phyloP scores from a whole-genome alignment of 2,329 filamentous ascomycete species.

The Alternaria consortialis region DNA sequence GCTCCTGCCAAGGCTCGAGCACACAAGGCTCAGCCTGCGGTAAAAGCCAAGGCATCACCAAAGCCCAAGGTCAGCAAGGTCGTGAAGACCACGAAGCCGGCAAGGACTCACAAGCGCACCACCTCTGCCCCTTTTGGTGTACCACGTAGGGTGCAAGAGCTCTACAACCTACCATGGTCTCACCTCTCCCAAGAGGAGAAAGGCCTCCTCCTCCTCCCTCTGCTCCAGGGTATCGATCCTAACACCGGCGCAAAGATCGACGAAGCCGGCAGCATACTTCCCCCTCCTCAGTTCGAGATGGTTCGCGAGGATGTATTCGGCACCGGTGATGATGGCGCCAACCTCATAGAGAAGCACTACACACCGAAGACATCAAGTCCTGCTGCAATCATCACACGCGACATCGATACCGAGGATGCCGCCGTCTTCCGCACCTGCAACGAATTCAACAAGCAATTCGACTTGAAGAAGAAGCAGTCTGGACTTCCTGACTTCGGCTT shows the following conservation, averaged over 20 bases:
- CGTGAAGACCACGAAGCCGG: constrained; percentile 9
- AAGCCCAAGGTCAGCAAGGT: not conserved
- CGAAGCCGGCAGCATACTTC: not conserved
- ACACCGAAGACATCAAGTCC: not conserved
- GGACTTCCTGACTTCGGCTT: not conserved
- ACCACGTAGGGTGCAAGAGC: constrained; percentile 9
- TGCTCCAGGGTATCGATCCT: constrained; percentile 31
- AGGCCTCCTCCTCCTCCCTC: constrained; percentile 25
- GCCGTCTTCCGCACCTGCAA: not conserved
- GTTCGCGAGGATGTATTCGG: constrained; percentile 2
- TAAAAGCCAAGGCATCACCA: not conserved
- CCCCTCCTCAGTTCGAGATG: not conserved
- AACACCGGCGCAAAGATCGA: constrained; percentile 7
- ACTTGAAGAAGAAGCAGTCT: not conserved
- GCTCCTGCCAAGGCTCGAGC: not conserved
- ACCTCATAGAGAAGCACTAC: not conserved
- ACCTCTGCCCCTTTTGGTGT: not conserved
- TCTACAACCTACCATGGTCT: constrained; percentile 20
- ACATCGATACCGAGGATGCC: not conserved
- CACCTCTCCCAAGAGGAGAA: constrained; percentile 26
- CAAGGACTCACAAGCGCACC: constrained; percentile 4
- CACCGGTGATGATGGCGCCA: not conserved
- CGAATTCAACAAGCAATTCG: not conserved
- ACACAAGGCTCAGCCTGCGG: not conserved
- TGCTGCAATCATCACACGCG: not conserved